Evolutionary conservation across 768 basidiomycete genomes (phyloP), one percentile per base, ranked within the genome.

Genomic region (Amylocystis lapponica): DNA sequence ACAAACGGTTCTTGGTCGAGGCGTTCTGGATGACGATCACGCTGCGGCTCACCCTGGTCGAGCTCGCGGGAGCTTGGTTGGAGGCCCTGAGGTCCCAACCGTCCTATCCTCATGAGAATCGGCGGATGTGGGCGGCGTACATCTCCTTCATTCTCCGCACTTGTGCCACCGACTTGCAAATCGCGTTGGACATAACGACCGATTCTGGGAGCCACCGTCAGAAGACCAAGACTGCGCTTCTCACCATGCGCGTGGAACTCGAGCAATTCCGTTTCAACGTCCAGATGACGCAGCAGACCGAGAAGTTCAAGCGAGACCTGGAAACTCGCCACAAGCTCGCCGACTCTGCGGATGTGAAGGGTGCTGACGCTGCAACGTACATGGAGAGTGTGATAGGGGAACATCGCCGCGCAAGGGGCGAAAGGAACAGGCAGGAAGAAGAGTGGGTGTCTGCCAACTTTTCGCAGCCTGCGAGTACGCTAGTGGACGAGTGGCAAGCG

Each of bases 1-100:
- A 83, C 57, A 67, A 67, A 32, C 69, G 79, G 27, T 81, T 78
- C 60, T 50, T 71, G 11, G 75, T 83, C 7, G 82, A 84, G 54
- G 80, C 79, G 0, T 67, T 80, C 40, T 77, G 75, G 71, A 50
- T 61, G 10, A 73, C 75, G 5, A 56, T 86, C 29, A 60, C 76
- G 21, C 62, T 81, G 21, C 74, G 82, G 3, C 66, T 81, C 45
- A 53, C 62, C 8, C 58, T 86, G 21, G 67, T 60, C n/a, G 59
- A 72, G 29, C 49, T 83, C 44, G 71, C 68, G 2, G 56, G 45
- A 20, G 41, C 52, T 0, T 74, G 75, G 67, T 54, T 76, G 26
- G 62, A 69, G 1, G 59, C 58, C 5, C 43, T 71, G 14, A 35
- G 49, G 27, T 29, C 53, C 26, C 49, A 53, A 32, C 51, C 48